These are phyloP conservation scores for Prunus mongolica DNA, from an alignment of 306 rosid genomes.

Conservation along the genomic window DNA sequence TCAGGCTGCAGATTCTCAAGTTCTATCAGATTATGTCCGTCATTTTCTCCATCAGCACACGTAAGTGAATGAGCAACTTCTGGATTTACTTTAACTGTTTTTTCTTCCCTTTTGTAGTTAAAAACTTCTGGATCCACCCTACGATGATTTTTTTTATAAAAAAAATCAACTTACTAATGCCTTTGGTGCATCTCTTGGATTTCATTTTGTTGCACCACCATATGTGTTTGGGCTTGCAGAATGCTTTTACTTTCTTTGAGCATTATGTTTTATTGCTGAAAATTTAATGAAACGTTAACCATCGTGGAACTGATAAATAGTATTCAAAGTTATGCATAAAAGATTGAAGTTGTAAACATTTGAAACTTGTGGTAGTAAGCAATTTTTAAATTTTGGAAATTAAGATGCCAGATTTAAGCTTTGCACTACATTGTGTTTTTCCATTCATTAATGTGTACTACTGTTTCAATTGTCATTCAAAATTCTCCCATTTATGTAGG, in stretches of 20 bases:
- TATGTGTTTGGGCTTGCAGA: neutral
- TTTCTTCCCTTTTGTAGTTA: neutral
- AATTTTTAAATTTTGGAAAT: no score
- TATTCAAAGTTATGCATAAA: neutral
- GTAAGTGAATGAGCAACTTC: slow-evolving; percentile 37
- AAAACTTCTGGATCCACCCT: neutral
- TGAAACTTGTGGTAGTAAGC: neutral
- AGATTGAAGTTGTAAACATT: neutral
- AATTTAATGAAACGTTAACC: neutral
- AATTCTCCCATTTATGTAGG: slow-evolving; percentile 25
- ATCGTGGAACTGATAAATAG: neutral
- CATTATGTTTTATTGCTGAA: neutral
- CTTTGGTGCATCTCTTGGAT: neutral
- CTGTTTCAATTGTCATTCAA: slow-evolving; percentile 1
- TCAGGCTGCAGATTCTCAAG: slow-evolving; percentile 93
- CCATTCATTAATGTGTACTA: neutral
- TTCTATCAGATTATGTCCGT: slow-evolving; percentile 83
- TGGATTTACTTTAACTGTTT: neutral
- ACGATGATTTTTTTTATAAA: neutral
- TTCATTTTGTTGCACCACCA: neutral
- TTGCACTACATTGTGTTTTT: neutral
- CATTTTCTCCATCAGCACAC: slow-evolving; percentile 87
- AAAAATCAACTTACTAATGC: neutral
- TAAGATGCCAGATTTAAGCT: neutral
- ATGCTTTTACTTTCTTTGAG: neutral